phyloP scores from a whole-genome alignment of 1,284 basidiomycete genomes.

The Malassezia japonica region DNA sequence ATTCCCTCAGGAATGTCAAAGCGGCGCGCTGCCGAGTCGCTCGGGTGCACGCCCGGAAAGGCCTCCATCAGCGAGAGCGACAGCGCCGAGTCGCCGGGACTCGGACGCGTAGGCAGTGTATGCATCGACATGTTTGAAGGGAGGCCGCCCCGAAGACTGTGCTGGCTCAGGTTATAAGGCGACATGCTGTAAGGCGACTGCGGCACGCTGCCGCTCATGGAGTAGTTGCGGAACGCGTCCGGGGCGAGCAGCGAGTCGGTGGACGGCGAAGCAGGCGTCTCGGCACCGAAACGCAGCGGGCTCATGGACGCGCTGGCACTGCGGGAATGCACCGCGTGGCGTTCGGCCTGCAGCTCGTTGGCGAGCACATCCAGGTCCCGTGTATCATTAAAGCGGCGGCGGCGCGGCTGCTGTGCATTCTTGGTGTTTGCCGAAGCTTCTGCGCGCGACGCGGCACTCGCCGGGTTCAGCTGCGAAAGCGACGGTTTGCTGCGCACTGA shows the following conservation, averaged over 20 bases:
- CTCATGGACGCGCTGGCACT: background rate
- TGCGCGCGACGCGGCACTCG: background rate
- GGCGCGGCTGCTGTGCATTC: background rate
- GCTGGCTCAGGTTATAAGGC: constrained; percentile 2
- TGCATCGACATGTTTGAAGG: background rate
- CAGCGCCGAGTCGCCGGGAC: background rate
- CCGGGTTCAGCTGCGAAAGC: constrained; percentile 1
- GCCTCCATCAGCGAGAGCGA: background rate
- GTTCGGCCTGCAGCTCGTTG: constrained; percentile 3
- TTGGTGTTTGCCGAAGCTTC: background rate
- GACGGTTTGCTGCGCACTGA: background rate
- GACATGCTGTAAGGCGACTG: background rate
- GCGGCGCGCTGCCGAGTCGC: constrained; percentile 6
- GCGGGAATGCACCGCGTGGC: background rate
- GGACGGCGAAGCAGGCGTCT: constrained; percentile 1
- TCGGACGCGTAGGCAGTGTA: background rate
- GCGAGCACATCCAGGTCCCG: constrained; percentile 13
- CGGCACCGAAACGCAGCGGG: background rate
- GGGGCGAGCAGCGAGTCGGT: constrained; percentile 3
- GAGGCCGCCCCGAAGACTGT: constrained; percentile 3
- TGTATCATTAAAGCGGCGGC: constrained; percentile 14
- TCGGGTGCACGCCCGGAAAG: background rate
- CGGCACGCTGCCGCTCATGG: background rate
- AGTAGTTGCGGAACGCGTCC: background rate
- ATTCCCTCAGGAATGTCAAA: constrained; percentile 12